These are phyloP conservation scores for Coemansia guatemalensis DNA, from an alignment of 192 early-diverging fungal genomes.

Conservation along the genomic window DNA sequence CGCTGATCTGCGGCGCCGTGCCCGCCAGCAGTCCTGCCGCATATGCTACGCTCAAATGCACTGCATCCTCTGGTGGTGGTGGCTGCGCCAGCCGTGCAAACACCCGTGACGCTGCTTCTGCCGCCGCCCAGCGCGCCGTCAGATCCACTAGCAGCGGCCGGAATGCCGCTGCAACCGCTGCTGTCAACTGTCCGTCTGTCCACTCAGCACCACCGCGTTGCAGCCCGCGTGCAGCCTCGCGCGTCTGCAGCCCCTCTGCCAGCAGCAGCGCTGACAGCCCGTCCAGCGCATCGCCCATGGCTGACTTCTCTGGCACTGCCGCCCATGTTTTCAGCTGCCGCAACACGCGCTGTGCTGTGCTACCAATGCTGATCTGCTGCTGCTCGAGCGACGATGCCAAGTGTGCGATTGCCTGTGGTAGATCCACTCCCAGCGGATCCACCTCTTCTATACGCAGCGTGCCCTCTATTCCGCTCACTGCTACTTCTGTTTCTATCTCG, in stretches of 20 bases:
- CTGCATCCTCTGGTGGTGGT: constrained; percentile 15
- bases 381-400: constrained; percentile 7
- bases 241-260: constrained; percentile 19
- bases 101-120: constrained; percentile 41
- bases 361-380: constrained; percentile 1
- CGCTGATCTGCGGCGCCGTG: constrained; percentile 69
- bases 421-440: constrained; percentile 49
- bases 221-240: background rate
- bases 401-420: constrained; percentile 23
- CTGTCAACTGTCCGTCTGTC: constrained; percentile 39
- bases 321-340: constrained; percentile 29
- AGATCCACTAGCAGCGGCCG: constrained; percentile 82
- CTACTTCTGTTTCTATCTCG: constrained; percentile 1
- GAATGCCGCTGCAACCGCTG: constrained; percentile 44
- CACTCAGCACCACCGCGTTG: constrained; percentile 11
- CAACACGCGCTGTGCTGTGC: constrained; percentile 7
- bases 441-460: constrained; percentile 26
- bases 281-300: constrained; percentile 18
- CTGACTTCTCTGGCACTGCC: background rate
- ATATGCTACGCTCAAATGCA: constrained; percentile 44
- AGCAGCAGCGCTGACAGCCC: constrained; percentile 35
- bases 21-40: constrained; percentile 64
- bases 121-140: constrained; percentile 68
- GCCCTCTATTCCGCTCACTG: constrained; percentile 6
- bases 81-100: constrained; percentile 16